phyloP scores from a whole-genome alignment of 2,329 filamentous ascomycete genomes.

The Sarocladiaceae sp. region DNA sequence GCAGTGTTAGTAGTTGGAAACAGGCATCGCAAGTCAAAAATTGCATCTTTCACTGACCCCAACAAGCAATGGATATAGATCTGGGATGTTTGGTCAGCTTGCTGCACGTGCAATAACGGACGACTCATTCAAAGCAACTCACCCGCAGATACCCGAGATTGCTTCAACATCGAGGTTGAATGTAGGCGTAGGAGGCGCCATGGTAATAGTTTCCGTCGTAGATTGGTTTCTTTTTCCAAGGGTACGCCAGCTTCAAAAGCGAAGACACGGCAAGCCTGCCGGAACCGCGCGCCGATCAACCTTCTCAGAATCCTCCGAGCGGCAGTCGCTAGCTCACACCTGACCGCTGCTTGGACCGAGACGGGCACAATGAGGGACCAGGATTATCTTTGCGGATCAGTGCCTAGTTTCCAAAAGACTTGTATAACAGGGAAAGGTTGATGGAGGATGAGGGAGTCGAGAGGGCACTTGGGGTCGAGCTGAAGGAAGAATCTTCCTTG shows the following conservation, averaged over 20 bases:
- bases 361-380: not conserved
- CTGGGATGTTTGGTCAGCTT: slow-evolving; percentile 36
- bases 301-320: not conserved
- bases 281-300: slow-evolving; percentile 4
- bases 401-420: too few species aligned
- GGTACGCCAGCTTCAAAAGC: too few species aligned
- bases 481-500: slow-evolving; percentile 5
- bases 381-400: too few species aligned
- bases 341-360: not conserved
- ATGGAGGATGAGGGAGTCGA: not conserved
- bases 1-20: slow-evolving; percentile 8
- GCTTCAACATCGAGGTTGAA: slow-evolving; percentile 80
- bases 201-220: too few species aligned
- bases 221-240: too few species aligned
- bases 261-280: too few species aligned
- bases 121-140: slow-evolving; percentile 23
- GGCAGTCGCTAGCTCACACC: not conserved
- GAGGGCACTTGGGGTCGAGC: not conserved
- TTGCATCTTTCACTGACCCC: slow-evolving; percentile 42
- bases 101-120: not conserved
- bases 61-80: slow-evolving; percentile 94
- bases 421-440: not conserved
- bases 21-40: not conserved
- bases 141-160: slow-evolving; percentile 88
- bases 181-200: slow-evolving; percentile 52